Base-by-base conservation (phyloP, 164 flowering plant species). In the Malania oleifera region DNA sequence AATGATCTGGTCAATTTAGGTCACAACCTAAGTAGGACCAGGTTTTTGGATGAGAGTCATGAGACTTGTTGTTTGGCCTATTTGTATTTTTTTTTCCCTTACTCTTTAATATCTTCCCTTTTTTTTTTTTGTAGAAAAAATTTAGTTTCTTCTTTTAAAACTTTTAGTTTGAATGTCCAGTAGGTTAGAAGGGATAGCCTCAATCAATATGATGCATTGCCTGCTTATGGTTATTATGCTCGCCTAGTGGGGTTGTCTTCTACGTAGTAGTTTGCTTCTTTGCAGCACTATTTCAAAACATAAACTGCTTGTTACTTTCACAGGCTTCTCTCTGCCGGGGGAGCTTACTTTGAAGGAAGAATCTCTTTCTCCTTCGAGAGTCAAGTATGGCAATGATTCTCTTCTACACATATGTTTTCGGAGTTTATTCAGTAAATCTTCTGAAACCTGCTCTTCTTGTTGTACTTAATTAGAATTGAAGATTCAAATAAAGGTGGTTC, bases 281-380 rank as follows among this genome's bases (percentile, higher is more conserved):
- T 12, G 9, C 27, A 12, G 9, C 27, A 12, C 1, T 20, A 19
- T 23, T 27, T 46, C 44, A 39, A 15, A 59, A 56, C 5, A 25
- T 20, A 37, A 48, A 26, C 26, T 56, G 7, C 29, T 55, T 43
- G 53, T 69, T 49, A 59, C 34, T 64, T 22, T 34, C 20, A 23
- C 80, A 81, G 91, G 82, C 59, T 59, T 71, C 65, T 61, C 80
- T 41, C 37, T 54, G 49, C 64, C 65, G 22, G 87, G 73, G 51
- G 91, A 80, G 54, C 74, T 54, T 66, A 54, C 58, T 20, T 41
- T 75, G 48, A 87, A 86, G 66, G 91, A 80, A 70, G 96, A 89
- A 41, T 75, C 83, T 61, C 63, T 78, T 62, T 71, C 81, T 62
- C 82, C 89, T 50, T 67, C 79, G 44, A 81, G 81, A 73, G 71